Percentiles rank a stretch among this genome's conserved stretches.
These are phyloP conservation scores for Backusella tarrabulga DNA, from an alignment of 192 early-diverging fungal species.

Conservation along the genomic window DNA sequence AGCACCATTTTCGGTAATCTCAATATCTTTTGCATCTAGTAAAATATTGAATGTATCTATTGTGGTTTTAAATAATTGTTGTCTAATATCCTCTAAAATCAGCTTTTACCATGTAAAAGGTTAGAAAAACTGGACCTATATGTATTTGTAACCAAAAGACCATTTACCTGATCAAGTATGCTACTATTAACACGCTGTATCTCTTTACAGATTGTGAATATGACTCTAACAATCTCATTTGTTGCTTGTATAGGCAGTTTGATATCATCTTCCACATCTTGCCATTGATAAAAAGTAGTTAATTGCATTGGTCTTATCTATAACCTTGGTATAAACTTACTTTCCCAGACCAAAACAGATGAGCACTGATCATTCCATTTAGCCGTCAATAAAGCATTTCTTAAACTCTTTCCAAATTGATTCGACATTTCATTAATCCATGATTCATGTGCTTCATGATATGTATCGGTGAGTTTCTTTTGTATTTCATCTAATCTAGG, in stretches of 20 bases:
- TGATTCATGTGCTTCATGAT: constrained; percentile 37
- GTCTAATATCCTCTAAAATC: constrained; percentile 1
- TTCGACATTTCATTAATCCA: constrained; percentile 40
- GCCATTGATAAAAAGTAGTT: neutral
- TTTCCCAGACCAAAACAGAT: constrained; percentile 47
- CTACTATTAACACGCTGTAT: constrained; percentile 44
- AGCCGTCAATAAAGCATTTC: constrained; percentile 19
- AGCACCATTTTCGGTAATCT: constrained; percentile 51
- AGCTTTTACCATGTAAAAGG: neutral
- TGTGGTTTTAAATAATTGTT: neutral
- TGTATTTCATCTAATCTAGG: constrained; percentile 32
- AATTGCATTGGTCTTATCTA: too few species aligned
- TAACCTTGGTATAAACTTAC: constrained; percentile 25
- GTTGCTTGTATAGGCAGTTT: constrained; percentile 45
- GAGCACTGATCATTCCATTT: constrained; percentile 46
- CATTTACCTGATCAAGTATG: constrained; percentile 46
- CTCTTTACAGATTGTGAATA: constrained; percentile 47
- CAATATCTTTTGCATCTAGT: neutral
- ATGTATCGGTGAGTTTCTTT: constrained; percentile 32
- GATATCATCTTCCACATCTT: constrained; percentile 19
- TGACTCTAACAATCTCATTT: constrained; percentile 31
- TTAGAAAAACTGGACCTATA: neutral
- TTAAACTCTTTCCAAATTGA: constrained; percentile 28
- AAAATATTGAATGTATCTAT: constrained; percentile 1
- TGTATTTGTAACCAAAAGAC: neutral